Percentiles rank a stretch among this genome's conserved stretches.
Evolutionary conservation across 2,329 filamentous ascomycete genomes (phyloP).

Genomic region (Aspergillus sp.): DNA sequence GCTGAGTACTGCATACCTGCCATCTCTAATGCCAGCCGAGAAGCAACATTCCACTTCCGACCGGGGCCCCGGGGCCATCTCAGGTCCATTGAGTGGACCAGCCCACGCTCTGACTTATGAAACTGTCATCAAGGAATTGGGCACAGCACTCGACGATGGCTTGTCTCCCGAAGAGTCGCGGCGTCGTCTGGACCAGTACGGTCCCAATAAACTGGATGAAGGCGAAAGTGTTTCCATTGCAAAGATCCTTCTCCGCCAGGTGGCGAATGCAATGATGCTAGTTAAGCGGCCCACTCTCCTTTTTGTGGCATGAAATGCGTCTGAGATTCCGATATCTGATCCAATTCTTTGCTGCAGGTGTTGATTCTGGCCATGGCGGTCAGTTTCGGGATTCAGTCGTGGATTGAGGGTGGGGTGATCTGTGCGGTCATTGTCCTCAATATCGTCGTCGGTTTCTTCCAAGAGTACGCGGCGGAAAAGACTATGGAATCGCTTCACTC

Average conservation of each 20-base stretch:
- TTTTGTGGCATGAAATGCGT: neutral
- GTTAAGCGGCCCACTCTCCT: slow-evolving; percentile 41
- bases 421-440: slow-evolving; percentile 61
- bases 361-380: slow-evolving; percentile 75
- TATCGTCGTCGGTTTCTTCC: slow-evolving; percentile 61
- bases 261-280: slow-evolving; percentile 70
- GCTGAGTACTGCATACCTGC: too few species aligned
- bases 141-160: too few species aligned
- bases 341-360: slow-evolving; percentile 52
- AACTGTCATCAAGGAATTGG: too few species aligned
- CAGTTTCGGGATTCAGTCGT: slow-evolving; percentile 59
- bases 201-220: slow-evolving; percentile 67
- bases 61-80: too few species aligned
- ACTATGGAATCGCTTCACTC: slow-evolving; percentile 62
- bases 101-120: too few species aligned
- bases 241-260: slow-evolving; percentile 67
- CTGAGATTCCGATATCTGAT: too few species aligned
- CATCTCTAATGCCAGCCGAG: too few species aligned
- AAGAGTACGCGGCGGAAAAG: slow-evolving; percentile 64
- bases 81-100: too few species aligned
- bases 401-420: slow-evolving; percentile 63
- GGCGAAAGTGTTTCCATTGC: slow-evolving; percentile 66
- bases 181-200: slow-evolving; percentile 27
- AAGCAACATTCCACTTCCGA: too few species aligned
- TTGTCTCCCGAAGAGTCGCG: too few species aligned